Base-by-base conservation (phyloP, 805 yeast genomes). In the Yamadazyma kitorensis region DNA sequence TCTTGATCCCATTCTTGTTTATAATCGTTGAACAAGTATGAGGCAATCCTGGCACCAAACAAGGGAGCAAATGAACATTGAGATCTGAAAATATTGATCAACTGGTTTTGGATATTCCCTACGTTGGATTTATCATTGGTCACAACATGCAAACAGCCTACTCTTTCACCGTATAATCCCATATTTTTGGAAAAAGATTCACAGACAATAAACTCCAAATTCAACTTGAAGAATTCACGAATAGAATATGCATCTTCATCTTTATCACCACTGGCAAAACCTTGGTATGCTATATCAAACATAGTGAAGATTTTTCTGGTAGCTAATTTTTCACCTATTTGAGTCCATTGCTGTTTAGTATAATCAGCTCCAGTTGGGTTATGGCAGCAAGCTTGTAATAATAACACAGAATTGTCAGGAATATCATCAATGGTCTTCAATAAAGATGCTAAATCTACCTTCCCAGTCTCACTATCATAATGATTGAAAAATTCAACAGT, bases 191-290 rank as follows among this genome's bases (percentile, higher is more conserved):
- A 57, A 45, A 61, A 64, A n/a, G 68, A 61, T 43, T 64, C 66
- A 39, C 65, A 58, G 16, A 54, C 61, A 13, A 64, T 43, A 15
- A 31, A 31, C 14, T 31, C 36, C 17, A 59, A 14, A n/a, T n/a
- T n/a, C n/a, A n/a, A n/a, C n/a, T n/a, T n/a, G n/a, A n/a, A n/a
- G n/a, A n/a, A n/a, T n/a, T n/a, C n/a, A 31, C 57, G 53, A n/a
- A 65, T 45, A 10, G 63, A 55, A 61, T 62, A 64, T 1, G 70
- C 68, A 43, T 66, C 72, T 41, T 73, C 70, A 41, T 75, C 82
- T 46, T 84, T 71, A 48, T 82, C 77, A 33, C 98, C 72, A 20
- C 57, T 47, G 19, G 66, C 52, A 40, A 64, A 64, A 1, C 72
- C 72, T 44, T 61, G 69, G 53, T 66, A 66, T 2, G 72, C 71